Evolutionary conservation across 176 grass and related monocot genomes (phyloP), one percentile per base, ranked within the genome.

Genomic region (Oryza punctata): DNA sequence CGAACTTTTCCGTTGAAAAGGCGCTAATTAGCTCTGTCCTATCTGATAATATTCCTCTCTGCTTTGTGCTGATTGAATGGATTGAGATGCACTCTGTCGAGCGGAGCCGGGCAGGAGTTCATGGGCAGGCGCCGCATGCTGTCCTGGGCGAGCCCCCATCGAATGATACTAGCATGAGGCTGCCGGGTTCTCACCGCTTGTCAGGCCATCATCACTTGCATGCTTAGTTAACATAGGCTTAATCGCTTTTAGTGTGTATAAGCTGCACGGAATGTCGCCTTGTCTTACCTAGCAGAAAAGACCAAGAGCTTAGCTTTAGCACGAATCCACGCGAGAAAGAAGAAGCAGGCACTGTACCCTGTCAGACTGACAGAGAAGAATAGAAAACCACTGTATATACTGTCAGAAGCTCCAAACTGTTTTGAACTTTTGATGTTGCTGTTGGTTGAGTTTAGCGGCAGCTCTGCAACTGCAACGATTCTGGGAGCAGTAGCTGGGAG

Each of bases 121-220:
- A 76, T 85, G 82, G 76, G 50, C 63, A 24, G 64, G 26, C 63
- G 72, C 49, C 82, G 71, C 77, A 43, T 60, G 87, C 87, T 80
- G 87, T 89, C 77, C 70, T 63, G 28, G 9, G 0, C 40, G 38
- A 59, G 40, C 50, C 63, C 47, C 19, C 50, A 69, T 76, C 77
- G 64, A 85, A 89, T 85, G 77, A 85, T 84, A n/a, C n/a, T n/a
- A 65, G 15, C 76, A 67, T 46, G 61, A 74, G 12, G 10, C 57
- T 7, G 71, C 2, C 54, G 2, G 78, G 5, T 7, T 43, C 47
- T 82, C 86, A 12, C 14, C 0, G 3, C 35, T 10, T 65, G 12
- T 28, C 7, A 23, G 76, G 9, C 0, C 64, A 85, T 81, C 86
- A 83, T 83, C 47, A 72, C 29, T 19, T 68, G 46, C 63, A 37